Evolutionary conservation across 495 filamentous ascomycete genomes (phyloP), one percentile per base, ranked within the genome.

Genomic region (Friedmanniomyces simplex): DNA sequence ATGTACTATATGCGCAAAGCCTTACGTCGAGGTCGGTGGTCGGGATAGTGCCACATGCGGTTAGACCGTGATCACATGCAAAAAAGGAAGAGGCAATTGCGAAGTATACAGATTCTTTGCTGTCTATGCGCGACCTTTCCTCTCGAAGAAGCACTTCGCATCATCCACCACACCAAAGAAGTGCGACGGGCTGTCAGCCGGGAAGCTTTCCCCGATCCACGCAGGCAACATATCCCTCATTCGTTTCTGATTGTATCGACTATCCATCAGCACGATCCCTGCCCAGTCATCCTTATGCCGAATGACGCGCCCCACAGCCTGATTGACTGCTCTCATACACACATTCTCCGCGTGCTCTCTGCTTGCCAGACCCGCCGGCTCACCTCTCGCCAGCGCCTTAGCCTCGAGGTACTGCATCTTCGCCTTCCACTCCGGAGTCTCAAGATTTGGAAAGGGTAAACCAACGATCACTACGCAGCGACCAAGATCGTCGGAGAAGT

Each of bases 311-410:
- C 93, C 93, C 61, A 98, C 88, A 64, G 87, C 89, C 74, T 98
- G 93, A 68, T 98, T 98, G 41, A 98, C 94, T 14, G 91, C 89
- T 42, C 93, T 77, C 89, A 98, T 95, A 71, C 89, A 95, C 1
- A 88, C 82, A 66, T 97, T 97, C 69, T 96, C 91, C 67, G 95
- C 95, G 67, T 91, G 95, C 37, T 91, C 88, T 34, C 84, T 74
- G 1, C 82, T 82, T 1, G 83, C 86, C 84, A 90, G 22, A 80
- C 80, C 67, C 21, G 28, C 25, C 20, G 50, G 0, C 30, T 55
- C 43, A 25, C 52, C 56, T 57, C 45, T 22, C 18, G 45, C 45
- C 72, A 74, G 14, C 6, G 82, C 80, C 61, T 83, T 82, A 16
- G 83, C 76, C 66, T 95, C 88, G 28, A 97, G 80, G 64, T 96